Conservation (phyloP, 208 protist species). For the Crithidia mellificae region DNA sequence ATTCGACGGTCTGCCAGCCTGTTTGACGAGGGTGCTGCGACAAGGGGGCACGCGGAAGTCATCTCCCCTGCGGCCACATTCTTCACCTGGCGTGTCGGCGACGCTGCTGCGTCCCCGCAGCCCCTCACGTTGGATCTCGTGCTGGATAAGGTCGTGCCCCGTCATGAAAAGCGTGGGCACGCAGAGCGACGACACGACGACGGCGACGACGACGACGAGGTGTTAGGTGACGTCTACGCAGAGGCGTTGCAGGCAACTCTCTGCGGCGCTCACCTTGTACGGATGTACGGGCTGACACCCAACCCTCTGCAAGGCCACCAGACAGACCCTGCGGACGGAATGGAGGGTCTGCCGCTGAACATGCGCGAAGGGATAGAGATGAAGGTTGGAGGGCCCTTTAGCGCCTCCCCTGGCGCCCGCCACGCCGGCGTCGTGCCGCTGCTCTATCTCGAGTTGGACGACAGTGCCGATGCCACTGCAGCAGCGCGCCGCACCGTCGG, state of each 20-base stretch:
- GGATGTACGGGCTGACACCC: conserved; percentile 24
- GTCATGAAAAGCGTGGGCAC: background rate
- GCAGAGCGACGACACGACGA: background rate
- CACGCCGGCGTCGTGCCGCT: conserved; percentile 25
- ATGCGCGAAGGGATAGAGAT: conserved; percentile 18
- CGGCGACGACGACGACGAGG: background rate
- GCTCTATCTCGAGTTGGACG: conserved; percentile 28
- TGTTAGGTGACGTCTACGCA: conserved; percentile 9
- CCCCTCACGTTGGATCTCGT: conserved; percentile 11
- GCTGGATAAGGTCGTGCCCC: conserved; percentile 22
- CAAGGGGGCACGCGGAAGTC: background rate
- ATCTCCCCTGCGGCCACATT: background rate
- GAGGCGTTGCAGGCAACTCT: conserved; percentile 23
- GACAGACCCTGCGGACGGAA: background rate
- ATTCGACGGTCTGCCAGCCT: background rate
- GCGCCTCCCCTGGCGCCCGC: background rate
- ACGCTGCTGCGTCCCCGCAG: background rate
- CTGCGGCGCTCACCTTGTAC: conserved; percentile 21
- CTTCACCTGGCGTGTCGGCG: conserved; percentile 12
- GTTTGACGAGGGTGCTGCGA: background rate
- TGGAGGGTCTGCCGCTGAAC: conserved; percentile 17
- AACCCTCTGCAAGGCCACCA: background rate
- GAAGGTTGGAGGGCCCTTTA: conserved; percentile 19
- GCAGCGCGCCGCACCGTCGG: conserved; percentile 32
- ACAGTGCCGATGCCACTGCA: background rate